These are phyloP conservation scores for Logfia minima DNA, from an alignment of 129 eudicot genomes.

Conservation along the genomic window DNA sequence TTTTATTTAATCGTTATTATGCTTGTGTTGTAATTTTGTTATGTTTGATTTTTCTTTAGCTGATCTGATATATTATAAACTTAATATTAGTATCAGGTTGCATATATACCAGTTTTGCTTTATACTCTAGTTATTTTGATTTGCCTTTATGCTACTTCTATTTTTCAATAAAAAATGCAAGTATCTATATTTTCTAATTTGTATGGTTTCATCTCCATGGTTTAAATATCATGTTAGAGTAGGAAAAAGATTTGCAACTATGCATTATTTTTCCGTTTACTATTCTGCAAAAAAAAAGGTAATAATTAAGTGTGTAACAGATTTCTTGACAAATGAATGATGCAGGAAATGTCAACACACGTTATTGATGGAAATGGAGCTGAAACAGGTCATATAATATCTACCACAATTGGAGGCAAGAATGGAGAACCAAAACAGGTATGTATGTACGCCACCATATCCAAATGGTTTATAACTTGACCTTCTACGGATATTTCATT, in stretches of 20 bases:
- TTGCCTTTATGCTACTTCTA: not conserved
- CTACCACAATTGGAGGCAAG: conserved; percentile 86
- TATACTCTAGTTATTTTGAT: not conserved
- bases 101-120: conserved; percentile 4
- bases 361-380: conserved; percentile 66
- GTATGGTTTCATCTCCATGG: not conserved
- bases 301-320: not conserved
- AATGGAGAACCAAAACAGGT: conserved; percentile 98
- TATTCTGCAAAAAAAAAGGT: conserved; percentile 2
- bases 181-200: not conserved
- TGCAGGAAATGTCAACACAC: conserved; percentile 69
- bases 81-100: not conserved
- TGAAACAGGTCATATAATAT: conserved; percentile 81
- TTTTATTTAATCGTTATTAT: not conserved
- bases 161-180: not conserved
- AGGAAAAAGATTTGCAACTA: not conserved
- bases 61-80: not conserved
- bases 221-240: not conserved
- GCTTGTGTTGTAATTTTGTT: conserved; percentile 2
- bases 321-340: not conserved
- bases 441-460: not conserved
- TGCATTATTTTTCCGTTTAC: no score
- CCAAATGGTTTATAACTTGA: not conserved
- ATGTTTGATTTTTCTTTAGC: not conserved
- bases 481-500: not conserved